Evolutionary conservation across 176 grass and related monocot species (phyloP), one percentile per base, ranked within the genome.

Genomic region (Poa pratensis): DNA sequence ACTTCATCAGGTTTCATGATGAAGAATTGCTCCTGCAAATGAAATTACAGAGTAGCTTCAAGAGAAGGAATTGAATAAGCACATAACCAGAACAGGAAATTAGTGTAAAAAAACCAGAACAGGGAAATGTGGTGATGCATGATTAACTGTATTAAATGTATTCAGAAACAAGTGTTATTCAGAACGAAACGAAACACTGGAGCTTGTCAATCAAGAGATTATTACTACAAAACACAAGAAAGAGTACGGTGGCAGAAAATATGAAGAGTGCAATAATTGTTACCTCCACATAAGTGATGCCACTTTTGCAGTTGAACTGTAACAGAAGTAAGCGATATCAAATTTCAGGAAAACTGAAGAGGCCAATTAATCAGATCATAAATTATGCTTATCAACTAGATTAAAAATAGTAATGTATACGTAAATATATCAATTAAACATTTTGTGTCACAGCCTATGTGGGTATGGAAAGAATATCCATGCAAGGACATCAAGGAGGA

Each of bases 21-120:
- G 79, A 94, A 94, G 85, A 69, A 94, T 76, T 98, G 93, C 82
- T 98, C 96, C 96, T 98, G 86, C 68, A 84, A 83, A 85, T 73
- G 9, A 86, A 66, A 32, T 82, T 82, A 39, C n/a, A 43, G 14
- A 37, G 5, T 79, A 54, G 39, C 10, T 64, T 79, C 27, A 79
- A 58, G 84, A 54, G 17, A 60, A 50, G 12, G 18, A 79, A 48
- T 57, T 50, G 17, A 58, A 37, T 79, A 6, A 80, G 48, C 50
- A 49, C 10, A 57, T 26, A 30, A 30, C 28, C 28, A 30, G 28
- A 30, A 30, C 28, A 30, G 28, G 28, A 2, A 30, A 30, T 30
- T 30, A 30, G 28, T 30, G 28, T 30, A 30, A 30, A 30, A 30
- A 30, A 30, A 78, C 35, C 9, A 53, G 13, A 66, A 34, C 13